Conservation (phyloP, 768 basidiomycete species). For the Agaricus sinodeliciosus region DNA sequence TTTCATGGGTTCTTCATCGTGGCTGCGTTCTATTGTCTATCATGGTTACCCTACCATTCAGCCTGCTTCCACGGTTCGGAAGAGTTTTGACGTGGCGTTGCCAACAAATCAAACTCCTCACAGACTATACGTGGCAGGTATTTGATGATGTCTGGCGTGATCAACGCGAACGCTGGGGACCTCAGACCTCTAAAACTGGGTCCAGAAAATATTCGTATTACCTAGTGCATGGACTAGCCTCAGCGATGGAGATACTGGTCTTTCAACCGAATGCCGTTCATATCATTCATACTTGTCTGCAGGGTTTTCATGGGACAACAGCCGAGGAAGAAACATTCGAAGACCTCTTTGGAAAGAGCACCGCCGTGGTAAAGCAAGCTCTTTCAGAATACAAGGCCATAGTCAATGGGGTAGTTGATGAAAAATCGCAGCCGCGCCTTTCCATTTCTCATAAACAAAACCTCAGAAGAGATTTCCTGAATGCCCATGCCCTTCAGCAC, state of each 20-base stretch:
- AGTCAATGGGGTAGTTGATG: neutral
- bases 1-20: constrained; percentile 4
- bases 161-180: constrained; percentile 1
- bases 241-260: neutral
- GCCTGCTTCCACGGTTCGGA: neutral
- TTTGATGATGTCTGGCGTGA: neutral
- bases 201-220: neutral
- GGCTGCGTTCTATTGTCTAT: neutral
- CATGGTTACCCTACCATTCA: neutral
- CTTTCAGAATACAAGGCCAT: neutral
- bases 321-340: constrained; percentile 1
- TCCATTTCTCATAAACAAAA: neutral
- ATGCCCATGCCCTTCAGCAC: constrained; percentile 5
- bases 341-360: neutral
- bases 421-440: constrained; percentile 7
- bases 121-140: neutral
- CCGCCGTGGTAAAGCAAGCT: neutral
- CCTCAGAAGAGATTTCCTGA: constrained; percentile 26
- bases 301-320: neutral
- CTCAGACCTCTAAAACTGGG: neutral
- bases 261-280: neutral
- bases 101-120: neutral
- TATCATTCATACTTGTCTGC: neutral
- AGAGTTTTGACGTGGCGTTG: neutral
- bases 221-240: neutral